A percentile compares a stretch with the other conserved stretches of the same genome.
Evolutionary conservation across 148 eudicot genomes (phyloP).

Genomic region (Polygonum aviculare): DNA sequence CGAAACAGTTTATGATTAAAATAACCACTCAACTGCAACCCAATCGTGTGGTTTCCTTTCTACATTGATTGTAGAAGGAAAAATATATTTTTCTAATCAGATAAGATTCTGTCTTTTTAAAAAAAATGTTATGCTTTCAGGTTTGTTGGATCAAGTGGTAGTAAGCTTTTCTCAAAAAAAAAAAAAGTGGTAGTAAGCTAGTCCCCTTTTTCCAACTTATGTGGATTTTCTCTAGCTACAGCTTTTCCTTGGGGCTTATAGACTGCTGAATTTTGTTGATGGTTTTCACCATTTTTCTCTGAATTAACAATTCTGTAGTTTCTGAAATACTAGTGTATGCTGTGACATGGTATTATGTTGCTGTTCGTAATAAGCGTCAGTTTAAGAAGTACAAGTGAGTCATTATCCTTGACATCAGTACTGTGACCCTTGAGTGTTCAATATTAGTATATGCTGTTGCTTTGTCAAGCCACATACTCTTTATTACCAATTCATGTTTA

Average conservation of each 20-base stretch:
- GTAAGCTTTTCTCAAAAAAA: too few relatives aligned
- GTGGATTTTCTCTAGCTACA: background rate
- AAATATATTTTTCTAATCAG: background rate
- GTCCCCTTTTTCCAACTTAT: background rate
- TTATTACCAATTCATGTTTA: background rate
- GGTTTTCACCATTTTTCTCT: background rate
- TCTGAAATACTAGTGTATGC: background rate
- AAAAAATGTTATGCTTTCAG: background rate
- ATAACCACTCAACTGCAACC: background rate
- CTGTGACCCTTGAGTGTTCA: background rate
- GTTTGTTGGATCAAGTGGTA: background rate
- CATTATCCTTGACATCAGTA: background rate
- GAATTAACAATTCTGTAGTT: background rate
- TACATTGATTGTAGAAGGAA: background rate
- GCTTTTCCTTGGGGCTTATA: background rate
- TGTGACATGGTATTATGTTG: background rate
- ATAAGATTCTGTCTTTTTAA: background rate
- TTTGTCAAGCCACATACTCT: background rate
- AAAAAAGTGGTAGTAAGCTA: background rate
- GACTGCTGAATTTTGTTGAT: background rate
- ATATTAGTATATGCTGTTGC: background rate
- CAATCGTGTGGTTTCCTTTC: background rate
- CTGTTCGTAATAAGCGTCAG: background rate
- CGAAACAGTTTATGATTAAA: background rate
- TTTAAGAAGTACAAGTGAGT: background rate